Evolutionary conservation across 495 filamentous ascomycete species (phyloP).

Genomic region (Glarea lozoyensis): DNA sequence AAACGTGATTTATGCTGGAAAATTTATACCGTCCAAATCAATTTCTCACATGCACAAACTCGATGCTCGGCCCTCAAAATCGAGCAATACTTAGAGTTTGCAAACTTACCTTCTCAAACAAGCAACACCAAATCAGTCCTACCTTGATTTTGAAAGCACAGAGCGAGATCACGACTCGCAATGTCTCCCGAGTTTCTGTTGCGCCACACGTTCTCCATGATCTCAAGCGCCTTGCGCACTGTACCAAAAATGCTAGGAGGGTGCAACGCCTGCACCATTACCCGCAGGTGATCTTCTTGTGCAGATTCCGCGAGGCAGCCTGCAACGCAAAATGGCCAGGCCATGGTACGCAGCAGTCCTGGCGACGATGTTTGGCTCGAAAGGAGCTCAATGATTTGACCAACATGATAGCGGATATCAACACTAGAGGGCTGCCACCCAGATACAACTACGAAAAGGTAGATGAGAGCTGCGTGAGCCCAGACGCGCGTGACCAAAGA

Average conservation of each 20-base stretch:
- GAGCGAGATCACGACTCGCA: background rate
- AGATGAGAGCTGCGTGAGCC: slow-evolving; percentile 39
- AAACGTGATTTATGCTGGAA: too few species aligned
- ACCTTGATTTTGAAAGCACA: background rate
- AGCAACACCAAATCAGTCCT: background rate
- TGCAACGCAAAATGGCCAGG: slow-evolving; percentile 26
- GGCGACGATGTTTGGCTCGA: slow-evolving; percentile 14
- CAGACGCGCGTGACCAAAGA: slow-evolving; percentile 30
- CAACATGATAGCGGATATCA: slow-evolving; percentile 26
- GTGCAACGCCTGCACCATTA: slow-evolving; percentile 15
- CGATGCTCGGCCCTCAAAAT: too few species aligned
- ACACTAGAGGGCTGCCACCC: slow-evolving; percentile 38
- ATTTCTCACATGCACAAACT: too few species aligned
- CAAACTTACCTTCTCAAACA: background rate
- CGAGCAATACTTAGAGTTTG: too few species aligned
- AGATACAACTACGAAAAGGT: slow-evolving; percentile 38
- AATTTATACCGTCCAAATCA: too few species aligned
- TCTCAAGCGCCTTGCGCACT: slow-evolving; percentile 20
- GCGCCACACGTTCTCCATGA: slow-evolving; percentile 24
- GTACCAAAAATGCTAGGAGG: slow-evolving; percentile 21
- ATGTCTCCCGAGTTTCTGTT: background rate
- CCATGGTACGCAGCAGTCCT: slow-evolving; percentile 22
- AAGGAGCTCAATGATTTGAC: slow-evolving; percentile 21
- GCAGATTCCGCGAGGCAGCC: slow-evolving; percentile 24
- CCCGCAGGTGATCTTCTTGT: slow-evolving; percentile 19